Evolutionary conservation across 1,284 basidiomycete genomes (phyloP).

Genomic region (Ustilago shanxiensis): DNA sequence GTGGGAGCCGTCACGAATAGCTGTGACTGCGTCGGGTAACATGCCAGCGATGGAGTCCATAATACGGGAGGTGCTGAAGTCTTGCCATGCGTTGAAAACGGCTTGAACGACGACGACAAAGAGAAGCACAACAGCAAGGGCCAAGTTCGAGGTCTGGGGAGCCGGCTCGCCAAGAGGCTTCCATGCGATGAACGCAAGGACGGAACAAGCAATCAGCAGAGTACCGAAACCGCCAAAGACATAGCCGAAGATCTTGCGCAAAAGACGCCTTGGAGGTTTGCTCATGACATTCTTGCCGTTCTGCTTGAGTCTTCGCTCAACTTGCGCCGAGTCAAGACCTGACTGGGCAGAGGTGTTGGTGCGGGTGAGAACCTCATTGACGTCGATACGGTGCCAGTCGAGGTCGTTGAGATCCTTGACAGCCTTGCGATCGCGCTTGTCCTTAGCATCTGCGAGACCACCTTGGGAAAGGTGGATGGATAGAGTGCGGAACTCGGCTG

Average conservation of each 20-base stretch:
- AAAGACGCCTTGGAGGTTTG: slow-evolving; percentile 73
- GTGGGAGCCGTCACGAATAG: slow-evolving; percentile 76
- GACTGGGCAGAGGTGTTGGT: slow-evolving; percentile 72
- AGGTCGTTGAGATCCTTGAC: slow-evolving; percentile 64
- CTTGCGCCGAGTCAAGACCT: slow-evolving; percentile 74
- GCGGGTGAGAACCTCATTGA: slow-evolving; percentile 74
- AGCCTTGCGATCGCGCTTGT: slow-evolving; percentile 29
- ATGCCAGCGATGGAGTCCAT: slow-evolving; percentile 74
- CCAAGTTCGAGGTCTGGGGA: slow-evolving; percentile 74
- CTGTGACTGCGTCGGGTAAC: slow-evolving; percentile 74
- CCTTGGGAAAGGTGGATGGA: slow-evolving; percentile 57
- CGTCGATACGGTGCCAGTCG: slow-evolving; percentile 75
- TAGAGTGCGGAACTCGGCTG: slow-evolving; percentile 61
- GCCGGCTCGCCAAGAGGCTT: slow-evolving; percentile 73
- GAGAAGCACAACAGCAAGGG: slow-evolving; percentile 69
- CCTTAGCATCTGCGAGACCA: slow-evolving; percentile 31
- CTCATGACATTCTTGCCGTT: slow-evolving; percentile 74
- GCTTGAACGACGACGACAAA: slow-evolving; percentile 72
- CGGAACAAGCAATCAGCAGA: slow-evolving; percentile 74
- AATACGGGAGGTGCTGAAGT: slow-evolving; percentile 39
- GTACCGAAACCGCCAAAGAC: slow-evolving; percentile 76
- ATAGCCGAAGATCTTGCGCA: slow-evolving; percentile 74
- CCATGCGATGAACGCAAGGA: slow-evolving; percentile 74
- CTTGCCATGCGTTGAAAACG: slow-evolving; percentile 73
- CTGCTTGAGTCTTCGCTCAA: slow-evolving; percentile 72